phyloP scores from a whole-genome alignment of 2,329 filamentous ascomycete genomes.

The Pseudogymnoascus sp. region DNA sequence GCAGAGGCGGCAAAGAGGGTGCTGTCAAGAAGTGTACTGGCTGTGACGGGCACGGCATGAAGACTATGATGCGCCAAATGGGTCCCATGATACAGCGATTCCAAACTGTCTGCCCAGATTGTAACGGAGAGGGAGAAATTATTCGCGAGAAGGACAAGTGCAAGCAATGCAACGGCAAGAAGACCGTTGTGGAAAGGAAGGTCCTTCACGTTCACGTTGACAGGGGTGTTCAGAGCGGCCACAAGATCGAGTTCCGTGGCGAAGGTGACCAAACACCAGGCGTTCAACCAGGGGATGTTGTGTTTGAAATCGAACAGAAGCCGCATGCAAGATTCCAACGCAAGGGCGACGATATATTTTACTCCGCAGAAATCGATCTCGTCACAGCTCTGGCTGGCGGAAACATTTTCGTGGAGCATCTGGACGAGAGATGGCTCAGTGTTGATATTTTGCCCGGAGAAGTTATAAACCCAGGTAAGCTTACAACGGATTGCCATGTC shows the following conservation, averaged over 20 bases:
- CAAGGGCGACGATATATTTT: constrained; percentile 92
- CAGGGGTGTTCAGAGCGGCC: constrained; percentile 83
- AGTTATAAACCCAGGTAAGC: constrained; percentile 82
- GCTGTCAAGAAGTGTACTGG: constrained; percentile 88
- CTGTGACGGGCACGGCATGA: constrained; percentile 94
- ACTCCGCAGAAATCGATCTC: constrained; percentile 90
- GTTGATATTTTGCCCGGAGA: constrained; percentile 91
- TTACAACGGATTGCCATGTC: background rate
- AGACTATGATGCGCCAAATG: constrained; percentile 99
- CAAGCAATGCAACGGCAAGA: constrained; percentile 95
- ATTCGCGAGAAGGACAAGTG: constrained; percentile 96
- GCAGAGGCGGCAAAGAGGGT: constrained; percentile 91
- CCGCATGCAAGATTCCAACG: constrained; percentile 92
- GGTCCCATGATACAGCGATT: constrained; percentile 99
- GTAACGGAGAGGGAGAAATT: constrained; percentile 92
- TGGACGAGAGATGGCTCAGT: constrained; percentile 93
- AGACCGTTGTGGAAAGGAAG: constrained; percentile 95
- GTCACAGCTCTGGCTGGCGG: constrained; percentile 91
- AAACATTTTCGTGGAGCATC: constrained; percentile 84
- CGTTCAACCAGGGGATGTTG: constrained; percentile 87
- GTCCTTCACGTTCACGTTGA: constrained; percentile 97
- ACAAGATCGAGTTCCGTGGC: constrained; percentile 93
- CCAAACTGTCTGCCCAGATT: constrained; percentile 98
- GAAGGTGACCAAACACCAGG: constrained; percentile 95
- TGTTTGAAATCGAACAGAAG: constrained; percentile 99